Conservation (phyloP, 345 rosid species). For the Pistacia vera region DNA sequence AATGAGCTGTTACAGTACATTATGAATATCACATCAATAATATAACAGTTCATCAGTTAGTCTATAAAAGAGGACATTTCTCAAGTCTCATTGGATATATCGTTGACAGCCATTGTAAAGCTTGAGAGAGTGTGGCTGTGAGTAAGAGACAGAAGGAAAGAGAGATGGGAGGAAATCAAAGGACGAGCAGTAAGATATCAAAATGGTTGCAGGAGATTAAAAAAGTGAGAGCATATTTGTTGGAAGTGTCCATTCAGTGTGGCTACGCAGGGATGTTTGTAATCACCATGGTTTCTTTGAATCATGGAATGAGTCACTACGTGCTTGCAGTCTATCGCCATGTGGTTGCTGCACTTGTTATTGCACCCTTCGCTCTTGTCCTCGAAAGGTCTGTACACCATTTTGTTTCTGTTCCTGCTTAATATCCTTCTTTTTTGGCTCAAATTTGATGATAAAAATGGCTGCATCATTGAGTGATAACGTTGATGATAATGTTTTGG, state of each 20-base stretch:
- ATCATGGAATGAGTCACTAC: constrained; percentile 78
- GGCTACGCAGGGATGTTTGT: constrained; percentile 88
- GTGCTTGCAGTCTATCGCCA: constrained; percentile 74
- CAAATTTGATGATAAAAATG: no score
- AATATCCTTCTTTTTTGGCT: background rate
- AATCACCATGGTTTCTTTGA: constrained; percentile 60
- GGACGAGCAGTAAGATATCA: constrained; percentile 1
- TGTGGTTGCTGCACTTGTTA: constrained; percentile 61
- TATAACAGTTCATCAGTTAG: background rate
- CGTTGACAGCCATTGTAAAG: background rate
- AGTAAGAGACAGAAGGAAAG: background rate
- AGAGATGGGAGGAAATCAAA: constrained; percentile 31
- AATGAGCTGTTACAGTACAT: no score
- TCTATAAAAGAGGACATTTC: constrained; percentile 33
- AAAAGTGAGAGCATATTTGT: constrained; percentile 67
- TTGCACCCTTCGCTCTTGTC: constrained; percentile 46
- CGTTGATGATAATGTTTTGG: background rate
- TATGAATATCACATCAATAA: no score
- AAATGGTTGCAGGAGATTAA: constrained; percentile 11
- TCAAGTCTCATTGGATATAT: background rate
- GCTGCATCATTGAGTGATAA: no score
- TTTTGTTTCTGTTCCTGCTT: no score
- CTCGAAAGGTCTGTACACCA: constrained; percentile 52
- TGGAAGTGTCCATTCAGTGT: constrained; percentile 70
- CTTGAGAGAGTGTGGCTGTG: background rate